Evolutionary conservation across 2,329 filamentous ascomycete species (phyloP).

Genomic region (Sarocladium strictum): DNA sequence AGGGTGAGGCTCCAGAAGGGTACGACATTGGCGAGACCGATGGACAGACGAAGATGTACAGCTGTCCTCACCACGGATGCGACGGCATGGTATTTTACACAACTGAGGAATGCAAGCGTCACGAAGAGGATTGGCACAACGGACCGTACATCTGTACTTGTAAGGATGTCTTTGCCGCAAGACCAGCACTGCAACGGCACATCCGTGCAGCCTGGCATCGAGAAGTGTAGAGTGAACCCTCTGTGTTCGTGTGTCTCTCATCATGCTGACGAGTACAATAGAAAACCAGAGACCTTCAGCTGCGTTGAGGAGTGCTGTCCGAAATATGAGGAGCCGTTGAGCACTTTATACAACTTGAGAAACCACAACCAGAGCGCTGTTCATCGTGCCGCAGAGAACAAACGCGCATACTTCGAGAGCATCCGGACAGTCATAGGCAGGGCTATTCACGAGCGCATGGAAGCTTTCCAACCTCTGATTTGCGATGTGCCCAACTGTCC

Average conservation of each 20-base stretch:
- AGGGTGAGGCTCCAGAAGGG: neutral
- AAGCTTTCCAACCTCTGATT: neutral
- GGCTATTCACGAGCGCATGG: neutral
- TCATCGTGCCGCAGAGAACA: neutral
- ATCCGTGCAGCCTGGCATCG: neutral
- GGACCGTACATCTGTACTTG: slow-evolving; percentile 9
- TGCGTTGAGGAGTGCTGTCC: slow-evolving; percentile 1
- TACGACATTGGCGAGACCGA: neutral
- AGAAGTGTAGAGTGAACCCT: neutral
- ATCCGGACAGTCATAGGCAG: neutral
- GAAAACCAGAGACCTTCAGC: neutral
- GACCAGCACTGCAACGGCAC: slow-evolving; percentile 1
- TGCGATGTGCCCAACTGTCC: neutral
- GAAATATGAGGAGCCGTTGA: neutral
- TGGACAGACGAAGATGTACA: neutral
- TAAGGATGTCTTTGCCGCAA: neutral
- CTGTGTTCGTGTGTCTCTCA: neutral
- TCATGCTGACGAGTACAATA: neutral
- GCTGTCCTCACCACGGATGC: slow-evolving; percentile 3
- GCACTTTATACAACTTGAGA: neutral
- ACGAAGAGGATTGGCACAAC: slow-evolving; percentile 8
- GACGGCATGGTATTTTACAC: slow-evolving; percentile 2
- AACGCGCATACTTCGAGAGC: neutral
- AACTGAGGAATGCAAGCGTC: neutral
- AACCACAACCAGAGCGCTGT: neutral